Base-by-base conservation (phyloP, 768 basidiomycete species). In the Crassisporium funariophilum region DNA sequence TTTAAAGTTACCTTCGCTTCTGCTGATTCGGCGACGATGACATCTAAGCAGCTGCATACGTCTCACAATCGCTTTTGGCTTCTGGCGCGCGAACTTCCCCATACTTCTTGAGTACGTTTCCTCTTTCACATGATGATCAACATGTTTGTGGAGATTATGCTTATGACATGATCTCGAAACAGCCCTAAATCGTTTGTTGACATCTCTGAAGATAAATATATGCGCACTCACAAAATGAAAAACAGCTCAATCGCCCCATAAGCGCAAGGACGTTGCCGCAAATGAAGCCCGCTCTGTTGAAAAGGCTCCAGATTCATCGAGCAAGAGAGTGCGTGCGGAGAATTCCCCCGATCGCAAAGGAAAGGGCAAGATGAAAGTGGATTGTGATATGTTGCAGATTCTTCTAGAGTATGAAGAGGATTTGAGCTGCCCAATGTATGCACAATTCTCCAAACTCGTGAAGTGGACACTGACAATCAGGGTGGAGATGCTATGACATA, bases 351-450 rank as follows among this genome's bases (percentile, higher is more conserved):
- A 31, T 13, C 29, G 29, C 10, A 42, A 54, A 41, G 40, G 54
- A 51, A 81, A 78, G 63, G 75, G 73, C 12, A 83, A 81, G 57
- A 63, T 55, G 47, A 77, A 69, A 49, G 67, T 55, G 10, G 46
- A 39, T 21, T 59, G 61, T 22, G 53, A 41, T 20, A 23, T 68
- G 8, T 43, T 48, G 38, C 52, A 52, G 24, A 56, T 69, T 13
- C 59, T 87, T 33, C 68, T 69, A 3, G 69, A 54, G n/a, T 78
- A 82, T 38, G 85, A 84, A 59, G 75, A 80, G 35, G 86, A 87
- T 55, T 63, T 88, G 38, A 79, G 69, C 12, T 90, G 88, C 62
- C 79, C 88, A 1, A 85, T 90, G 88, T 88, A 61, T 37, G 85
- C 74, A 17, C 43, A 34, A 27, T 23, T 17, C 20, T 47, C 23